Percentiles rank a stretch among this genome's conserved stretches.
phyloP scores from a whole-genome alignment of 768 basidiomycete genomes.

The Mrakia frigida region DNA sequence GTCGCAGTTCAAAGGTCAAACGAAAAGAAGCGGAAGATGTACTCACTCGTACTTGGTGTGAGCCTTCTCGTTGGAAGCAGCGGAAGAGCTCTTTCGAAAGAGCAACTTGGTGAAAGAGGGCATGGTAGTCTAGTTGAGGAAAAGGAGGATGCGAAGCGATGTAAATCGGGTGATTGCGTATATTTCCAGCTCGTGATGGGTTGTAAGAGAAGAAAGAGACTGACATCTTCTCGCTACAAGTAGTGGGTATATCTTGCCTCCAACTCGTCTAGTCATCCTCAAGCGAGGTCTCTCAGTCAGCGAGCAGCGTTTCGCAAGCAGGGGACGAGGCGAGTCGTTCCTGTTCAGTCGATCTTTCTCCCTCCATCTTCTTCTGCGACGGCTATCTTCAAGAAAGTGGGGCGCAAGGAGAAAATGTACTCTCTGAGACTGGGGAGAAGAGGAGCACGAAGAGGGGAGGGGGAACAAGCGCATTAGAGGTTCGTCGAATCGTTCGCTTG shows the following conservation, averaged over 20 bases:
- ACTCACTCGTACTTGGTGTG: neutral
- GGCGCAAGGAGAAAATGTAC: too few relatives aligned
- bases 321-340: neutral
- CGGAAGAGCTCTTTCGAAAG: neutral
- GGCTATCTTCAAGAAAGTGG: too few relatives aligned
- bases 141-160: neutral
- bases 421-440: too few relatives aligned
- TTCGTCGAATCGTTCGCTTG: too few relatives aligned
- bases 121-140: neutral
- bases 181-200: neutral
- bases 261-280: neutral
- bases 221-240: neutral
- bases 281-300: neutral
- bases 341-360: too few relatives aligned
- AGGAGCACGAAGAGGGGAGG: too few relatives aligned
- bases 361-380: too few relatives aligned
- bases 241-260: neutral
- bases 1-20: neutral
- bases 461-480: too few relatives aligned
- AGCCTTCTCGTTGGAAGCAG: slow-evolving; percentile 1
- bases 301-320: neutral
- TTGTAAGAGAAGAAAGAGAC: neutral
- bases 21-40: neutral
- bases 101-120: slow-evolving; percentile 13
- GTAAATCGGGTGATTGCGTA: neutral